Conservation (phyloP, 441 rosid genomes). For the Brassica hybrid region DNA sequence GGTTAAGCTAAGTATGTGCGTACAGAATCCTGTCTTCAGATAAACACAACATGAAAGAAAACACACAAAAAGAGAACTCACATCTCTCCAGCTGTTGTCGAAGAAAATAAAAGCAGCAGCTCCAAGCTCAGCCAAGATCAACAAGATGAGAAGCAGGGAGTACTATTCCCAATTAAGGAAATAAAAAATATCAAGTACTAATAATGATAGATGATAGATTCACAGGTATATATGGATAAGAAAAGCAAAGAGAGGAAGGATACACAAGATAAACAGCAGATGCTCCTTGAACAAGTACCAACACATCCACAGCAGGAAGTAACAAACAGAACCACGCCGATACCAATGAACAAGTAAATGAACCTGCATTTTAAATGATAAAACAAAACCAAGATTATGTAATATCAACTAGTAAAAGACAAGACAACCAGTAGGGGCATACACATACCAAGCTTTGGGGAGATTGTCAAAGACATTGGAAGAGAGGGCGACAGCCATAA, state of each 20-base stretch:
- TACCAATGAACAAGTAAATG: conserved; percentile 84
- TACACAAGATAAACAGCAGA: conserved; percentile 97
- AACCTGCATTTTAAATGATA: conserved; percentile 67
- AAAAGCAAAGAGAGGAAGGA: conserved; percentile 49
- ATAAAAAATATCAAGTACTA: conserved; percentile 22
- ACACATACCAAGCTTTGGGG: conserved; percentile 82
- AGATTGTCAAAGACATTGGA: conserved; percentile 61
- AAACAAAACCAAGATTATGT: not conserved
- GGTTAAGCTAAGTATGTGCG: conserved; percentile 23
- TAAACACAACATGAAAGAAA: conserved; percentile 16
- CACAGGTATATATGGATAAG: not conserved
- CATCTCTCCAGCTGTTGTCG: conserved; percentile 88
- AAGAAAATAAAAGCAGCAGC: conserved; percentile 91
- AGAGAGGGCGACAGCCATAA: conserved; percentile 67
- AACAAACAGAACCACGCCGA: conserved; percentile 81
- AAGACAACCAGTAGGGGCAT: no score
- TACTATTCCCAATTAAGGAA: conserved; percentile 84
- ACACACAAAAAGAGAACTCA: conserved; percentile 42
- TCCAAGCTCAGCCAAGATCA: conserved; percentile 92
- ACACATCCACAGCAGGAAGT: conserved; percentile 94
- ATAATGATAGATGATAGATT: not conserved
- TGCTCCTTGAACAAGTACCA: conserved; percentile 74
- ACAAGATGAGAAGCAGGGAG: conserved; percentile 71
- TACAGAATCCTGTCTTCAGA: not conserved
- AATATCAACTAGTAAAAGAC: not conserved